phyloP scores from a whole-genome alignment of 164 flowering plant species.

The Magnolia sinica region DNA sequence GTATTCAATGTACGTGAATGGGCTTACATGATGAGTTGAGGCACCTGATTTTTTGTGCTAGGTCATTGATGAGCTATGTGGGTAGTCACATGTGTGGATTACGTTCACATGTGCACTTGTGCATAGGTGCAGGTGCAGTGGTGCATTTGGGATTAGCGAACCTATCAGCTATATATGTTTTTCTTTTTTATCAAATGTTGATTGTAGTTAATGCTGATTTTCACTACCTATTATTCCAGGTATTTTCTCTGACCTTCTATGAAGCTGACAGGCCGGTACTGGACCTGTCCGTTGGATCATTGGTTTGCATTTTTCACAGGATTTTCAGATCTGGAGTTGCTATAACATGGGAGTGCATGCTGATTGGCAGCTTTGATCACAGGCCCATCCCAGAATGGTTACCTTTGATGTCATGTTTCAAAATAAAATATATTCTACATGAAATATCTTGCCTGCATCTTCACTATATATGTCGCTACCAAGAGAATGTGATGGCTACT shows the following conservation, averaged over 20 bases:
- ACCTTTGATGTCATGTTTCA: no score
- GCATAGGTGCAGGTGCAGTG: background rate
- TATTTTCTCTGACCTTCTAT: slow-evolving; percentile 98
- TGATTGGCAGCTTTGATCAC: slow-evolving; percentile 22
- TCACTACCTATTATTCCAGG: slow-evolving; percentile 79
- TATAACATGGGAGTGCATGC: slow-evolving; percentile 19
- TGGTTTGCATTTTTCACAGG: slow-evolving; percentile 81
- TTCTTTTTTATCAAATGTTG: background rate
- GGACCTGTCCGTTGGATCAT: slow-evolving; percentile 56
- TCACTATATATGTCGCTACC: no score
- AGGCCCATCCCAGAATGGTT: background rate
- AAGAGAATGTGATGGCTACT: no score
- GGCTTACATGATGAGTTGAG: no score
- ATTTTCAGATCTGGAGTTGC: slow-evolving; percentile 24
- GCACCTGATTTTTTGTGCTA: background rate
- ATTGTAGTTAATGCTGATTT: slow-evolving; percentile 28
- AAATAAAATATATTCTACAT: no score
- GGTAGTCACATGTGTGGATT: background rate
- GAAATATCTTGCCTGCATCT: no score
- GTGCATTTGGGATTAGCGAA: background rate
- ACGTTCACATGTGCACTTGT: background rate
- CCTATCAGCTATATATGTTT: background rate
- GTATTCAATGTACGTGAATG: no score
- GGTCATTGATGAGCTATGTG: background rate
- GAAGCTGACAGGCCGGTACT: slow-evolving; percentile 81